A percentile compares a stretch with the other conserved stretches of the same genome.
Evolutionary conservation across 1,284 basidiomycete species (phyloP).

Genomic region (Moesziomyces sp.): DNA sequence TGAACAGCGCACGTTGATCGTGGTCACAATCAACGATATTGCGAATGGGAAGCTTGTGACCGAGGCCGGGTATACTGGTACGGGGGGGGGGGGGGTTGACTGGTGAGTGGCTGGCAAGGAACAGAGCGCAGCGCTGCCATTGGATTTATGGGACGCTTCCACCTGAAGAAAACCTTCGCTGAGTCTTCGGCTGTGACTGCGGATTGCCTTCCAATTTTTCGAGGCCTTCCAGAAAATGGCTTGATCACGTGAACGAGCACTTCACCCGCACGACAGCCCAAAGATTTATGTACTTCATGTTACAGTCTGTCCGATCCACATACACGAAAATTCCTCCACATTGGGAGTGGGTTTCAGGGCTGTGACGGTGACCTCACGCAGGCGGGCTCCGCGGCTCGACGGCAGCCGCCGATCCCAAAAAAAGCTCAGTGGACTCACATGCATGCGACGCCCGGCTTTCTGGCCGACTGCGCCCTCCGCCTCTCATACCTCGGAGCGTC

Average conservation of each 20-base stretch:
- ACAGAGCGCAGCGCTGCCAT: neutral
- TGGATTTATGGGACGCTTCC: neutral
- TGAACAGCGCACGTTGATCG: too few relatives aligned
- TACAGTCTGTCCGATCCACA: too few relatives aligned
- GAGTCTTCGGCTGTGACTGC: slow-evolving; percentile 18
- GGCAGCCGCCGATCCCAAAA: too few relatives aligned
- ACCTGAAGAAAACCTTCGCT: slow-evolving; percentile 9
- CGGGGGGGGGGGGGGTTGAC: neutral
- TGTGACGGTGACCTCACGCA: too few relatives aligned
- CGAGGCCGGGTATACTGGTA: slow-evolving; percentile 39
- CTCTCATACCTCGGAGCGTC: too few relatives aligned
- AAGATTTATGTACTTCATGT: too few relatives aligned
- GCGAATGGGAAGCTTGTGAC: neutral
- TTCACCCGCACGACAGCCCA: slow-evolving; percentile 11
- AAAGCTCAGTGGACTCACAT: too few relatives aligned
- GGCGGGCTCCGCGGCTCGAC: too few relatives aligned
- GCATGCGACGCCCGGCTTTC: too few relatives aligned
- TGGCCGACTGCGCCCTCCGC: too few relatives aligned
- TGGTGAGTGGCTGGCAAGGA: neutral
- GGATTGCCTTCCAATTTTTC: slow-evolving; percentile 18
- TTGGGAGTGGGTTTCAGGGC: too few relatives aligned
- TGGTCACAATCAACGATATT: neutral
- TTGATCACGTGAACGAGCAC: slow-evolving; percentile 4
- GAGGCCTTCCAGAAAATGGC: neutral
- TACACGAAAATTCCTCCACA: too few relatives aligned